phyloP scores from a whole-genome alignment of 1,284 basidiomycete species.

The Gymnopus androsaceus region DNA sequence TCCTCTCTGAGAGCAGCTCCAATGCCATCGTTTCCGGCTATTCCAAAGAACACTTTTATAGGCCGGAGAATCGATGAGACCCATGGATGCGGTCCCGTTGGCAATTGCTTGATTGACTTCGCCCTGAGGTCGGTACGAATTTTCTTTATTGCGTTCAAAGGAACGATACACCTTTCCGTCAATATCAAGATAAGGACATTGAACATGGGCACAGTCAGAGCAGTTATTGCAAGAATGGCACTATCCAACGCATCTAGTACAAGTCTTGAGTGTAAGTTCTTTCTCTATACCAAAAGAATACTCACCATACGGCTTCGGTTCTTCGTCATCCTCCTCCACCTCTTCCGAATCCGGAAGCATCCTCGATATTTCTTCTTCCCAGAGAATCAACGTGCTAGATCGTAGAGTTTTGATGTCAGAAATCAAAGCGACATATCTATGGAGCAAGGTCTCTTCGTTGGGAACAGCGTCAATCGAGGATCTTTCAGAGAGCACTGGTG shows the following conservation, averaged over 20 bases:
- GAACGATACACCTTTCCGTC: constrained; percentile 78
- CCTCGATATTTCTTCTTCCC: constrained; percentile 65
- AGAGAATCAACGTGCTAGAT: constrained; percentile 52
- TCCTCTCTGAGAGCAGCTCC: constrained; percentile 59
- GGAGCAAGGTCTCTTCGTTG: constrained; percentile 61
- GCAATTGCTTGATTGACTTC: constrained; percentile 71
- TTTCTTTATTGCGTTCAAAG: constrained; percentile 83
- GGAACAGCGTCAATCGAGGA: constrained; percentile 53
- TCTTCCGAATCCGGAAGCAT: constrained; percentile 52
- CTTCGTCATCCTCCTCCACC: constrained; percentile 36
- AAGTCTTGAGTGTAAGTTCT: constrained; percentile 1
- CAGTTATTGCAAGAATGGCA: constrained; percentile 48
- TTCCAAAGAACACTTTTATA: constrained; percentile 76
- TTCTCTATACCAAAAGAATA: constrained; percentile 2
- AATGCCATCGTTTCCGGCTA: constrained; percentile 53
- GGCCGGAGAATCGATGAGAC: constrained; percentile 81
- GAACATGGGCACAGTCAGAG: constrained; percentile 56
- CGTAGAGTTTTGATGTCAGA: constrained; percentile 65
- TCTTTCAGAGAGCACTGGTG: constrained; percentile 52
- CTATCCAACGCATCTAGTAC: constrained; percentile 58
- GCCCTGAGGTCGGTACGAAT: constrained; percentile 87
- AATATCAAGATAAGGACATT: constrained; percentile 74
- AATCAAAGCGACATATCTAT: constrained; percentile 64
- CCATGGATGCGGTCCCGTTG: constrained; percentile 83
- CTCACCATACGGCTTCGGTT: constrained; percentile 55